Base-by-base conservation (phyloP, 176 grass and related monocot genomes). In the Oryza coarctata region DNA sequence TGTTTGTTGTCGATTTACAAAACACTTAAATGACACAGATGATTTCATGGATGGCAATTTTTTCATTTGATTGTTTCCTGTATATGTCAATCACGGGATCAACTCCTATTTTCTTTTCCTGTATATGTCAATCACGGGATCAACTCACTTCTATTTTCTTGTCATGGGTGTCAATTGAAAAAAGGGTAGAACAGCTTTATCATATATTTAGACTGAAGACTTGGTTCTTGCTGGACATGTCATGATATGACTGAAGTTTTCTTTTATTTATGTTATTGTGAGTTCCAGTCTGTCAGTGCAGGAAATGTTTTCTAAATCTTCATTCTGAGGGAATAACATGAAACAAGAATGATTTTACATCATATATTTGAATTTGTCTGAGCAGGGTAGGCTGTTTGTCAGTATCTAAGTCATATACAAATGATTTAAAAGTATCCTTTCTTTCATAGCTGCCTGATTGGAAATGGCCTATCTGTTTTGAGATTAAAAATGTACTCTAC, bases 221-320 rank as follows among this genome's bases (percentile, higher is more conserved):
- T 35, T 85, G 8, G 32, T 71, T 63, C 20, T 70, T 15, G 1
- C 31, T 10, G 38, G 10, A 52, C 17, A n/a, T n/a, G n/a, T n/a
- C n/a, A n/a, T n/a, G n/a, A n/a, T n/a, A 52, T 32, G 32, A 58
- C 9, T 75, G 70, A 25, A 70, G 60, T 44, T 30, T 9, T 22
- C 26, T 50, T 58, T 75, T 34, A 23, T 82, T 47, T 74, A 65
- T 45, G 26, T 12, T 63, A 43, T 22, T 55, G 17, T 22, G 36
- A 40, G 26, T 32, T 67, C 41, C 8, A 44, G 4, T 28, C 9
- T 38, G 63, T 28, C 65, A 60, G n/a, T 33, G 39, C 25, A 35
- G 35, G 52, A 84, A 80, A 50, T 26, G 58, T 52, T 80, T 25
- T 63, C 62, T 36, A 31, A 13, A 80, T 88, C 38, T 47, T 39